phyloP scores from a whole-genome alignment of 306 rosid species.

The Cucurbita argyrosperma region DNA sequence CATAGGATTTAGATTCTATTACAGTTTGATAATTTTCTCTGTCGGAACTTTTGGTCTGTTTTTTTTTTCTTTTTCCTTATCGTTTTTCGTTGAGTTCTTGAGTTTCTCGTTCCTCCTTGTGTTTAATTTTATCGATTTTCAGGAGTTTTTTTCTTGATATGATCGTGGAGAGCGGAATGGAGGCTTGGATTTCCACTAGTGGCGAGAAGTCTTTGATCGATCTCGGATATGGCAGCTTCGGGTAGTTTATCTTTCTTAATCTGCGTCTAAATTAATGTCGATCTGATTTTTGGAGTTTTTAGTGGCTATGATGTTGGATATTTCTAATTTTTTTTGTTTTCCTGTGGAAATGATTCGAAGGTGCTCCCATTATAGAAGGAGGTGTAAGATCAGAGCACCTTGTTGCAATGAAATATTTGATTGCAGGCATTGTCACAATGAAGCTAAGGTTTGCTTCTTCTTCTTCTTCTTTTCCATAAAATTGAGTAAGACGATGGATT shows the following conservation, averaged over 20 bases:
- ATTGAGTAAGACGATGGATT: background rate
- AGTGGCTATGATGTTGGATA: background rate
- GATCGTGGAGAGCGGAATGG: constrained; percentile 16
- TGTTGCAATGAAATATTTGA: constrained; percentile 34
- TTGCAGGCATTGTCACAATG: constrained; percentile 43
- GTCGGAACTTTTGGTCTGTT: background rate
- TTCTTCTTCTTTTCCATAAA: background rate
- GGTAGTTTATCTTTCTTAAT: constrained; percentile 6
- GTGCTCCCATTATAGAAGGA: constrained; percentile 33
- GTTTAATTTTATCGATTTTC: background rate
- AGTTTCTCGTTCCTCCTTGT: background rate
- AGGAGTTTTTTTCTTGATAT: background rate
- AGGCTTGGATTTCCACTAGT: constrained; percentile 2
- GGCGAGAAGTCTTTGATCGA: background rate
- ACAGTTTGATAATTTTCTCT: background rate
- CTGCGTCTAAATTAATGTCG: background rate
- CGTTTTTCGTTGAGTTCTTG: background rate
- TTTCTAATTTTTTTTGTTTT: background rate
- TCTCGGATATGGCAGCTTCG: constrained; percentile 15
- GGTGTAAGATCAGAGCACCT: constrained; percentile 40
- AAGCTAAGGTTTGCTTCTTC: constrained; percentile 16
- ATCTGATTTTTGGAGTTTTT: background rate
- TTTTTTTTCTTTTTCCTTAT: background rate
- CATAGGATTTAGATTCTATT: background rate
- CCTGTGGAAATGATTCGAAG: constrained; percentile 2